phyloP scores from a whole-genome alignment of 495 filamentous ascomycete genomes.

The Aspergillus homomorphus region DNA sequence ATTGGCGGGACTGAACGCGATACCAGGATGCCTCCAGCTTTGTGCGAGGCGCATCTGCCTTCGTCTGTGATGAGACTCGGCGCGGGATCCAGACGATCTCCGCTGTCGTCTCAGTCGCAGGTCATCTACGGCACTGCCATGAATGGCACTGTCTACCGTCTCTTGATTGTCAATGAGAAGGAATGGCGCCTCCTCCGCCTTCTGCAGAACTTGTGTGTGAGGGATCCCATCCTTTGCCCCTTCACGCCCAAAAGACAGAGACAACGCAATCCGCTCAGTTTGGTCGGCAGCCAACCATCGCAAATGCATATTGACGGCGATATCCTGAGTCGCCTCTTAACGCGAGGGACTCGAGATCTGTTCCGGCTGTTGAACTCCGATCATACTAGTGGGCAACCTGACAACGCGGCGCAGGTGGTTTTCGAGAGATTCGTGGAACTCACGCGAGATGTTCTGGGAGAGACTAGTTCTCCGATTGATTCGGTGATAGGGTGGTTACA shows the following conservation, averaged over 20 bases:
- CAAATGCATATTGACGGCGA: conserved; percentile 69
- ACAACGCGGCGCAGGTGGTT: conserved; percentile 16
- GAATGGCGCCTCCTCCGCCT: conserved; percentile 61
- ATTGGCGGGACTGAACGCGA: conserved; percentile 20
- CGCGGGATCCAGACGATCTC: conserved; percentile 14
- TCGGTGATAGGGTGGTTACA: conserved; percentile 34
- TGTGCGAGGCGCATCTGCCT: conserved; percentile 34
- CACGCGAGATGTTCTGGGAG: conserved; percentile 24
- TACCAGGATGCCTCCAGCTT: conserved; percentile 24
- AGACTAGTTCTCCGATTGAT: conserved; percentile 19
- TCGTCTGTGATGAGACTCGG: conserved; percentile 33
- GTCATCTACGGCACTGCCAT: conserved; percentile 57
- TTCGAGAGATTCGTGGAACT: conserved; percentile 30
- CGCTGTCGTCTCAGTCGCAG: conserved; percentile 12
- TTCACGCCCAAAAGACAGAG: conserved; percentile 29
- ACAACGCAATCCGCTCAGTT: conserved; percentile 25
- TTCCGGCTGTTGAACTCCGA: conserved; percentile 31
- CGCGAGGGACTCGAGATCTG: conserved; percentile 43
- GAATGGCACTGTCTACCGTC: conserved; percentile 62
- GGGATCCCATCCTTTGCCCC: conserved; percentile 37
- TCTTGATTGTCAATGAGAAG: conserved; percentile 52
- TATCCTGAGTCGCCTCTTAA: conserved; percentile 54
- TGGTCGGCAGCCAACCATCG: conserved; percentile 30
- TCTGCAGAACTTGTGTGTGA: conserved; percentile 57
- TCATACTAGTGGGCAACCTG: conserved; percentile 12